Percentiles rank a stretch among this genome's conserved stretches.
phyloP scores from a whole-genome alignment of 2,329 filamentous ascomycete genomes.

The Talaromyces rugulosus region DNA sequence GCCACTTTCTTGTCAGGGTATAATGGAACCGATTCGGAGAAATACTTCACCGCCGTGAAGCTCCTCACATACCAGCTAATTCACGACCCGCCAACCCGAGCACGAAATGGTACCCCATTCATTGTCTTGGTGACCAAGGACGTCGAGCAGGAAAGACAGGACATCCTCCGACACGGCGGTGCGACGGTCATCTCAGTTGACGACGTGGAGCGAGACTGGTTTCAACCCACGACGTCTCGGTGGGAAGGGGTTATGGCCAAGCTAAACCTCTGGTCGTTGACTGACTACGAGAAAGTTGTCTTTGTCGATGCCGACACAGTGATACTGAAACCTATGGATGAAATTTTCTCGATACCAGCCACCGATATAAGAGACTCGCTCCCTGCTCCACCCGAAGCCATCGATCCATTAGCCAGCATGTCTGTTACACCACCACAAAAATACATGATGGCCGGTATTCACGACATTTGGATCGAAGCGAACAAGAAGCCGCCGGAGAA shows the following conservation, averaged over 20 bases:
- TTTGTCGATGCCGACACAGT: slow-evolving; percentile 14
- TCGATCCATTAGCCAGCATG: neutral
- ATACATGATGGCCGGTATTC: slow-evolving; percentile 12
- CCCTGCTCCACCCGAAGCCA: neutral
- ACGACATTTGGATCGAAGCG: slow-evolving; percentile 8
- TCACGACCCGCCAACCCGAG: slow-evolving; percentile 12
- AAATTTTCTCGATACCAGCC: slow-evolving; percentile 1
- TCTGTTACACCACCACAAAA: slow-evolving; percentile 6
- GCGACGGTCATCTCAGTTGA: slow-evolving; percentile 13
- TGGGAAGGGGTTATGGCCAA: neutral
- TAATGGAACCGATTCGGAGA: neutral
- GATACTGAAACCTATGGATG: slow-evolving; percentile 13
- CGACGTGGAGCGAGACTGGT: slow-evolving; percentile 5
- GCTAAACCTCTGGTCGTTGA: neutral
- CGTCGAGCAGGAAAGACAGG: slow-evolving; percentile 12
- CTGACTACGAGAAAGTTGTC: slow-evolving; percentile 14
- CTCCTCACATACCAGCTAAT: slow-evolving; percentile 15
- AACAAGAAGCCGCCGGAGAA: slow-evolving; percentile 2
- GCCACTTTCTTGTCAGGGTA: neutral
- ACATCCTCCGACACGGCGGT: slow-evolving; percentile 11
- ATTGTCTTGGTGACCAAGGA: slow-evolving; percentile 12
- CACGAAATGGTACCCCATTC: slow-evolving; percentile 8
- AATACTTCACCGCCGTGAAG: neutral
- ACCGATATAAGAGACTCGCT: neutral
- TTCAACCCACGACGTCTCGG: neutral